phyloP scores from a whole-genome alignment of 768 basidiomycete genomes.

The Lanmaoa pseudosensibilis region DNA sequence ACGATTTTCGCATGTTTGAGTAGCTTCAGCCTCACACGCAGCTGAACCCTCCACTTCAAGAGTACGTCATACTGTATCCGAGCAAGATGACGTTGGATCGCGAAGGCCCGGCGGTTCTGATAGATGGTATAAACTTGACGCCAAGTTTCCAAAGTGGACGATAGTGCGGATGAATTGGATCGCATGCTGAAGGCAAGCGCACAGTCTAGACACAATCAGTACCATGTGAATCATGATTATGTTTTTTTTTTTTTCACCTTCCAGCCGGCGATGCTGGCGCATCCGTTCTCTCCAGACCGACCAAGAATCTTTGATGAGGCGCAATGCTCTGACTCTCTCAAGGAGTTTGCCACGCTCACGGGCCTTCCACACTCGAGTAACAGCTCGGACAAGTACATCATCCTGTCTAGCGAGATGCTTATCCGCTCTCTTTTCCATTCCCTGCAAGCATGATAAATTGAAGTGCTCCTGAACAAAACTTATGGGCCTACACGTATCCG shows the following conservation, averaged over 20 bases:
- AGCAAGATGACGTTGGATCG: constrained; percentile 40
- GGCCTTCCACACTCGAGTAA: constrained; percentile 67
- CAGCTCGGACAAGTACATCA: constrained; percentile 54
- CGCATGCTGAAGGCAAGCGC: constrained; percentile 53
- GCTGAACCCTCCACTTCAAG: constrained; percentile 53
- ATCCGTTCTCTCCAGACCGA: constrained; percentile 50
- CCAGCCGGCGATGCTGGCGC: constrained; percentile 37
- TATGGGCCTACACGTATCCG: constrained; percentile 48
- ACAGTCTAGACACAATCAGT: constrained; percentile 37
- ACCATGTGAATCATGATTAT: neutral
- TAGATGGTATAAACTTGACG: constrained; percentile 40
- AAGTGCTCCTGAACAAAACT: neutral
- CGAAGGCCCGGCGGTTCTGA: constrained; percentile 48
- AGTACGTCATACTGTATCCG: constrained; percentile 46
- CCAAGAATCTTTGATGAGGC: constrained; percentile 49
- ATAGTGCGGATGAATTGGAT: constrained; percentile 39
- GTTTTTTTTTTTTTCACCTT: constrained; percentile 42
- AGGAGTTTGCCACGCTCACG: constrained; percentile 61
- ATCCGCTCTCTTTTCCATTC: constrained; percentile 52
- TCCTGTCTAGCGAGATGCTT: constrained; percentile 60
- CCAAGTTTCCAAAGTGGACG: constrained; percentile 48
- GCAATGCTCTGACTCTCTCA: constrained; percentile 48
- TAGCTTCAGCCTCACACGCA: constrained; percentile 50
- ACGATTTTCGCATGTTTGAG: constrained; percentile 56
- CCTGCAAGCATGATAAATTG: constrained; percentile 40